Evolutionary conservation across 176 grass and related monocot species (phyloP).

Genomic region (Lolium multiflorum): DNA sequence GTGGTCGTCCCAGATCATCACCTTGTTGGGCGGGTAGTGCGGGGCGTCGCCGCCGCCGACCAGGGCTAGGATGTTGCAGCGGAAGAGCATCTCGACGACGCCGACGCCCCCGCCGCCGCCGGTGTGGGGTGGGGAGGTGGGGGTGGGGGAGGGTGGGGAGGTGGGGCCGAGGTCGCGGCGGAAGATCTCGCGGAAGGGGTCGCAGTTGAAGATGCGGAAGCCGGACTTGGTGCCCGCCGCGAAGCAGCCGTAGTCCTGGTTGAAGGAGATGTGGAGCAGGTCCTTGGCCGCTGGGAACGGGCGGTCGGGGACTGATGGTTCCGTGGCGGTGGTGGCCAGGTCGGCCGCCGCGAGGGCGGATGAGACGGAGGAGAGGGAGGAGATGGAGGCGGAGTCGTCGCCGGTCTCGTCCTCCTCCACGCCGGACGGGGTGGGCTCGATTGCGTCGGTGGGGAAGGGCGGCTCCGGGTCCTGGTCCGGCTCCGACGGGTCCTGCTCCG

Average conservation of each 20-base stretch:
- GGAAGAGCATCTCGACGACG: conserved; percentile 89
- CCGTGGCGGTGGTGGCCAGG: background rate
- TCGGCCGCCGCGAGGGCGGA: background rate
- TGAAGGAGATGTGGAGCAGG: conserved; percentile 90
- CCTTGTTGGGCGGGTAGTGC: conserved; percentile 80
- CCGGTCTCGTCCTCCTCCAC: conserved; percentile 40
- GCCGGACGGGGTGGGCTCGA: conserved; percentile 52
- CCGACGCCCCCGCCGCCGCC: conserved; percentile 58
- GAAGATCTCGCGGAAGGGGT: conserved; percentile 99
- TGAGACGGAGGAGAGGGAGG: background rate
- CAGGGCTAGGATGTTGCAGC: conserved; percentile 88
- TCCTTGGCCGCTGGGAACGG: conserved; percentile 42
- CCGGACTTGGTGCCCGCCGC: conserved; percentile 82
- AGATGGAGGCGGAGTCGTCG: background rate
- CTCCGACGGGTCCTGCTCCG: background rate
- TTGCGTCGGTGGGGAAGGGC: conserved; percentile 25
- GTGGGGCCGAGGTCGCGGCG: conserved; percentile 66
- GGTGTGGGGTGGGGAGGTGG: background rate
- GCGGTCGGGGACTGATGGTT: background rate
- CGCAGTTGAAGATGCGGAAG: conserved; percentile 99
- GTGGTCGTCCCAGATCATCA: conserved; percentile 96
- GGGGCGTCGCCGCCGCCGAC: conserved; percentile 70
- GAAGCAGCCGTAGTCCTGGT: conserved; percentile 99
- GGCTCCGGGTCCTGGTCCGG: background rate
- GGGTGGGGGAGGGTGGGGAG: fast-evolving